A percentile compares a stretch with the other conserved stretches of the same genome.
phyloP scores from a whole-genome alignment of 768 basidiomycete species.

The Termitomyces sp. region DNA sequence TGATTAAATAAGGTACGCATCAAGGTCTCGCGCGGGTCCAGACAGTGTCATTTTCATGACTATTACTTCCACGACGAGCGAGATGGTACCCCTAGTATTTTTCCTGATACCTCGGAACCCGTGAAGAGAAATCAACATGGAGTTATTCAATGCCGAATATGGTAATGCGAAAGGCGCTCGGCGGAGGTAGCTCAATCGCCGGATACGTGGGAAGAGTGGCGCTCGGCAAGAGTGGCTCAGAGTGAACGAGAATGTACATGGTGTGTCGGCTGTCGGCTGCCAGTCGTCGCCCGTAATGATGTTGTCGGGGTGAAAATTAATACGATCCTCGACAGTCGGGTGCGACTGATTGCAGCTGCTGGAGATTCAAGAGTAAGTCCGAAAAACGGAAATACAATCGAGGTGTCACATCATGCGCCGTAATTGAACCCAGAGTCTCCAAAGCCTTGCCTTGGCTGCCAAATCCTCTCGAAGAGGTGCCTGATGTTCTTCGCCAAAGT shows the following conservation, averaged over 20 bases:
- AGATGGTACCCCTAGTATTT: not conserved
- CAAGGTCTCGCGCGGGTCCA: not conserved
- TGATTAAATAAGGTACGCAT: not conserved
- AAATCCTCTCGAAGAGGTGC: not conserved
- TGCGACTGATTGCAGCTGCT: not conserved
- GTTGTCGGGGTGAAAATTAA: not conserved
- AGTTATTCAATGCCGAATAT: not conserved
- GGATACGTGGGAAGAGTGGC: not conserved
- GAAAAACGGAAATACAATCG: not conserved
- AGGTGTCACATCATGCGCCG: not conserved
- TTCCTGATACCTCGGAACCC: not conserved
- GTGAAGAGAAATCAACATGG: not conserved
- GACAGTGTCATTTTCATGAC: not conserved
- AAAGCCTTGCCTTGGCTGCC: not conserved
- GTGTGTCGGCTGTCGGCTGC: not conserved
- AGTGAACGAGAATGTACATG: not conserved
- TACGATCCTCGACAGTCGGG: not conserved
- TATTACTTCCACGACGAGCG: not conserved
- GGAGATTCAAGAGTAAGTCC: not conserved
- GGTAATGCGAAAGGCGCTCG: not conserved
- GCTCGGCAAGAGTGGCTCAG: not conserved
- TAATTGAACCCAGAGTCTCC: not conserved
- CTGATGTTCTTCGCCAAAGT: not conserved
- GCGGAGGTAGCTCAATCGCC: not conserved
- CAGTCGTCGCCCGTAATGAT: not conserved